phyloP scores from a whole-genome alignment of 1,139 yeast genomes.

The Debaryomyces sp. region DNA sequence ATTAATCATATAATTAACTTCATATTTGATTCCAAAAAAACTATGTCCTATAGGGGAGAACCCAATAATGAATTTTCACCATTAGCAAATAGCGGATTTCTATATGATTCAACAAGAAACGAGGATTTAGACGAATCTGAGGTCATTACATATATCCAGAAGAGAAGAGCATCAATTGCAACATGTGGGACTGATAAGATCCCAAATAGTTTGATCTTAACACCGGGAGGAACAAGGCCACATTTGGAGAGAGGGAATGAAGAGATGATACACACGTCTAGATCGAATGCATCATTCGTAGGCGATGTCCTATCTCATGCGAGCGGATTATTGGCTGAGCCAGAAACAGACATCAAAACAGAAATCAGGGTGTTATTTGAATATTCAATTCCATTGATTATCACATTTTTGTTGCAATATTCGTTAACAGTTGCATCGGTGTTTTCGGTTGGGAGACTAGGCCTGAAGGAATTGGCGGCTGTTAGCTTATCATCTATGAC shows the following conservation, averaged over 20 bases:
- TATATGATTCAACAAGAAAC: not conserved
- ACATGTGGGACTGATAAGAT: constrained; percentile 28
- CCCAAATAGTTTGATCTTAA: constrained; percentile 16
- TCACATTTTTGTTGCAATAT: constrained; percentile 79
- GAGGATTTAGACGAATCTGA: constrained; percentile 32
- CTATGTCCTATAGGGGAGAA: not conserved
- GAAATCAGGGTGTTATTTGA: constrained; percentile 48
- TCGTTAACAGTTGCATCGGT: constrained; percentile 84
- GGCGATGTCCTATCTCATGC: constrained; percentile 30
- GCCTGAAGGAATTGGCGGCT: constrained; percentile 68
- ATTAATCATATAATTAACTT: not conserved
- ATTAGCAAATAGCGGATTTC: not conserved
- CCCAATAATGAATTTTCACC: constrained; percentile 8
- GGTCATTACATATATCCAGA: constrained; percentile 41
- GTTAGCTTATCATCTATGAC: constrained; percentile 76
- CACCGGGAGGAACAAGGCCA: not conserved
- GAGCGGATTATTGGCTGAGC: constrained; percentile 34
- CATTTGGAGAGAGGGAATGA: constrained; percentile 3
- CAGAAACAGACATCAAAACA: constrained; percentile 44
- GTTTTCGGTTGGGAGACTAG: constrained; percentile 80
- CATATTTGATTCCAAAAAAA: not conserved
- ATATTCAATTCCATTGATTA: constrained; percentile 62
- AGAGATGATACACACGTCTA: constrained; percentile 16
- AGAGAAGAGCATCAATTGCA: constrained; percentile 43
- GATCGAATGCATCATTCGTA: constrained; percentile 20